phyloP scores from a whole-genome alignment of 495 filamentous ascomycete species.

The Aspergillus sclerotioniger region DNA sequence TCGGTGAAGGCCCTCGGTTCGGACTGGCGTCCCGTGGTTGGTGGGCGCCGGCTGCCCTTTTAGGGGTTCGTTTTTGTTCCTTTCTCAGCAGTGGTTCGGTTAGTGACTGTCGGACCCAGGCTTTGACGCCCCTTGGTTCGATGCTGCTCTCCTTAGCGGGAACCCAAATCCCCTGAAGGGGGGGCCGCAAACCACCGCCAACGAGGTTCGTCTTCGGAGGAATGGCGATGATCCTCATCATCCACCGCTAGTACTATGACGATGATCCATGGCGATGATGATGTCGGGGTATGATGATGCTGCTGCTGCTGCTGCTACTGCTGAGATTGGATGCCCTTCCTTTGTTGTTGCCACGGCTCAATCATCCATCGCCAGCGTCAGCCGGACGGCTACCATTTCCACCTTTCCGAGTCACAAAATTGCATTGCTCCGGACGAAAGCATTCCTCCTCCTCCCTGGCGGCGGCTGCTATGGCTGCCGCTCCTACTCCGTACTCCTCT shows the following conservation, averaged over 20 bases:
- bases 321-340: background rate
- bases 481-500: background rate
- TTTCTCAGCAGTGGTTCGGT: constrained; percentile 10
- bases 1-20: constrained; percentile 17
- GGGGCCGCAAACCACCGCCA: constrained; percentile 14
- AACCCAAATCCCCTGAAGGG: constrained; percentile 12
- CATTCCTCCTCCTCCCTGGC: no score
- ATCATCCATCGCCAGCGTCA: background rate
- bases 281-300: constrained; percentile 1
- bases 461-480: no score
- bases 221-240: constrained; percentile 27
- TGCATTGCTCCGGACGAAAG: no score
- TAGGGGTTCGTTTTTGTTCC: constrained; percentile 17
- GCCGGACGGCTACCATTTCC: background rate
- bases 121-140: constrained; percentile 21
- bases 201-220: constrained; percentile 15
- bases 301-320: background rate
- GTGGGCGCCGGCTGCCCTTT: constrained; percentile 2
- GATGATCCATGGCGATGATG: background rate
- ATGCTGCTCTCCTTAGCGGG: constrained; percentile 9
- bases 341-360: constrained; percentile 2
- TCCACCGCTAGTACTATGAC: constrained; percentile 11
- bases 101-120: constrained; percentile 14
- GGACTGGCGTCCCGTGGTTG: constrained; percentile 15
- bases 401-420: background rate